Conservation (phyloP, 2,329 filamentous ascomycete species). For the Gliomastix tumulicola region DNA sequence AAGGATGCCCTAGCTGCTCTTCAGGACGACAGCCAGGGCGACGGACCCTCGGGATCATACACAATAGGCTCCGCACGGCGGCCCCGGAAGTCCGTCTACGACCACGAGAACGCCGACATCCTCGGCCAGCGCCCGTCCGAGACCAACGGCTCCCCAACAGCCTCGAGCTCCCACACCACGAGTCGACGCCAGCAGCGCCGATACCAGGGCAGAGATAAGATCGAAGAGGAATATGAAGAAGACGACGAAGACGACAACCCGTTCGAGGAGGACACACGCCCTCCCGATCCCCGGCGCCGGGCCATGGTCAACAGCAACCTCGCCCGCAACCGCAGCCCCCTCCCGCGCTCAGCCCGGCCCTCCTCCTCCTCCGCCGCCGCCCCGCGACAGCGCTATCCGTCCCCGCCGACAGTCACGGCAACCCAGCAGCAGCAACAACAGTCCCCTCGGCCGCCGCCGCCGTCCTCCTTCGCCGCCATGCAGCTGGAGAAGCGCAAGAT, state of each 20-base stretch:
- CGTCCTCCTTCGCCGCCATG: slow-evolving; percentile 13
- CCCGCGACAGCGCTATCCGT: too few relatives aligned
- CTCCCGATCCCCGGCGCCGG: slow-evolving; percentile 9
- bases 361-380: slow-evolving; percentile 13
- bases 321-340: too few relatives aligned
- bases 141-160: too few relatives aligned
- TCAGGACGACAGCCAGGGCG: too few relatives aligned
- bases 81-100: too few relatives aligned
- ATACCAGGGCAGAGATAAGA: slow-evolving; percentile 2
- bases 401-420: not conserved
- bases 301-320: not conserved
- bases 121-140: not conserved
- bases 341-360: too few relatives aligned
- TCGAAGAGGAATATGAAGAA: slow-evolving; percentile 7
- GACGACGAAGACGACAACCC: slow-evolving; percentile 13
- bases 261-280: slow-evolving; percentile 20
- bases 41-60: too few relatives aligned
- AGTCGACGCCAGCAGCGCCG: too few relatives aligned
- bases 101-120: not conserved
- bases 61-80: too few relatives aligned
- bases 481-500: too few relatives aligned
- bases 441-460: slow-evolving; percentile 3
- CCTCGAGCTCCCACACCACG: too few relatives aligned
- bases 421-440: slow-evolving; percentile 4
- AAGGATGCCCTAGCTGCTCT: not conserved